These are phyloP conservation scores for Saccharomycopsis guyanensis DNA, from an alignment of 805 yeast genomes.

Conservation along the genomic window DNA sequence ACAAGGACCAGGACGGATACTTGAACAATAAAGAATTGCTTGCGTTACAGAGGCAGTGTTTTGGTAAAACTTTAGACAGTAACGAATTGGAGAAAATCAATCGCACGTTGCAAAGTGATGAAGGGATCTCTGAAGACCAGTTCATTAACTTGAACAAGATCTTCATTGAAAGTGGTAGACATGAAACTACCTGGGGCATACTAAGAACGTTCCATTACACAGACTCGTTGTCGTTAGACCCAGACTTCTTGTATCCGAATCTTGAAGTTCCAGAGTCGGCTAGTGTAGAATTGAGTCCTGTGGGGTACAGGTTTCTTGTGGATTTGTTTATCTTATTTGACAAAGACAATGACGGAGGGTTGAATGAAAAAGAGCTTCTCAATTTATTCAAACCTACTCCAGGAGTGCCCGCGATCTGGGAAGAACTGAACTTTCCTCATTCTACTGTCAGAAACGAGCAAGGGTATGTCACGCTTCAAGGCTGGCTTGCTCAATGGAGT, in stretches of 20 bases:
- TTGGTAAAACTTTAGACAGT: conserved; percentile 40
- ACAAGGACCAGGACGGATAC: conserved; percentile 83
- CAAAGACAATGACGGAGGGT: conserved; percentile 94
- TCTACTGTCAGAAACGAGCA: conserved; percentile 86
- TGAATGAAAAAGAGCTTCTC: conserved; percentile 63
- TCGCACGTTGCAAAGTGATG: conserved; percentile 26
- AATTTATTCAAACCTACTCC: conserved; percentile 83
- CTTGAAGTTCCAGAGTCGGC: conserved; percentile 66
- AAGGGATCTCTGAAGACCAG: conserved; percentile 66
- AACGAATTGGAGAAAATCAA: conserved; percentile 39
- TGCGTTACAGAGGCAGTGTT: conserved; percentile 66
- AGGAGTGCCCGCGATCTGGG: conserved; percentile 85
- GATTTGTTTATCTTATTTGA: conserved; percentile 85
- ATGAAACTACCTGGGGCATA: conserved; percentile 96
- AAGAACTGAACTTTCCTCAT: conserved; percentile 73
- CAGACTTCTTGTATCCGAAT: conserved; percentile 69
- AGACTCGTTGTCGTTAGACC: conserved; percentile 79
- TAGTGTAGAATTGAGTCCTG: conserved; percentile 86
- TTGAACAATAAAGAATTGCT: conserved; percentile 65
- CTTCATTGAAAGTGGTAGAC: conserved; percentile 87
- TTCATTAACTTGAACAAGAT: conserved; percentile 70
- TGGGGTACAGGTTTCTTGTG: conserved; percentile 86
- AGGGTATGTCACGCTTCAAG: conserved; percentile 87
- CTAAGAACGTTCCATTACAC: conserved; percentile 84
- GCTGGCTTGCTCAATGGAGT: conserved; percentile 99